Conservation (phyloP, 257 asterid genomes). For the Paraleonurus japonicus region DNA sequence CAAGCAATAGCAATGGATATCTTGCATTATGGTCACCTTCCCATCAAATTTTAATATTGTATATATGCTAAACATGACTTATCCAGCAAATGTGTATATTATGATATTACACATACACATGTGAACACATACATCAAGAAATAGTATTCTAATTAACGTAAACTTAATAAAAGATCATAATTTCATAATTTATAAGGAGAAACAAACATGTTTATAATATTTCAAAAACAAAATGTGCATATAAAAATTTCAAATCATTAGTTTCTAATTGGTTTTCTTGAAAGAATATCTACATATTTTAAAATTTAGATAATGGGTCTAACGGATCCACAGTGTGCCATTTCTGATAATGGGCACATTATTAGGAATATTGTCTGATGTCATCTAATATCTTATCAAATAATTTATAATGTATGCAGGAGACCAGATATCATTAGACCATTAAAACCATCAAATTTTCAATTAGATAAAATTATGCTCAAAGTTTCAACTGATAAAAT, state of each 20-base stretch:
- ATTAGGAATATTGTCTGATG: background rate
- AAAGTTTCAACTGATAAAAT: background rate
- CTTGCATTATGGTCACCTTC: background rate
- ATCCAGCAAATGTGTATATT: background rate
- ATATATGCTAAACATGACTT: background rate
- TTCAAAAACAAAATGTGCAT: background rate
- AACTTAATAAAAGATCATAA: background rate
- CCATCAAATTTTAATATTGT: background rate
- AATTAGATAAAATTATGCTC: background rate
- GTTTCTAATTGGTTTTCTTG: background rate
- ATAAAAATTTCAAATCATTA: background rate
- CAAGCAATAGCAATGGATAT: conserved; percentile 1
- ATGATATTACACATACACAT: background rate
- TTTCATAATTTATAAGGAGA: background rate
- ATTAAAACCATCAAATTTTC: background rate
- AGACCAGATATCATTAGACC: background rate
- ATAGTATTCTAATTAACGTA: background rate
- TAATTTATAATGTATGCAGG: background rate
- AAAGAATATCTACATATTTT: background rate
- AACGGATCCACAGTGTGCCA: background rate
- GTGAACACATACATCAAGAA: background rate
- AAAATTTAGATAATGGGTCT: background rate
- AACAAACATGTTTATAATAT: background rate
- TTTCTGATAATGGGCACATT: background rate
- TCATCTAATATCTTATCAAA: background rate